A percentile compares a stretch with the other conserved stretches of the same genome.
Evolutionary conservation across 805 yeast species (phyloP).

Genomic region (Candida xiaguanensis): DNA sequence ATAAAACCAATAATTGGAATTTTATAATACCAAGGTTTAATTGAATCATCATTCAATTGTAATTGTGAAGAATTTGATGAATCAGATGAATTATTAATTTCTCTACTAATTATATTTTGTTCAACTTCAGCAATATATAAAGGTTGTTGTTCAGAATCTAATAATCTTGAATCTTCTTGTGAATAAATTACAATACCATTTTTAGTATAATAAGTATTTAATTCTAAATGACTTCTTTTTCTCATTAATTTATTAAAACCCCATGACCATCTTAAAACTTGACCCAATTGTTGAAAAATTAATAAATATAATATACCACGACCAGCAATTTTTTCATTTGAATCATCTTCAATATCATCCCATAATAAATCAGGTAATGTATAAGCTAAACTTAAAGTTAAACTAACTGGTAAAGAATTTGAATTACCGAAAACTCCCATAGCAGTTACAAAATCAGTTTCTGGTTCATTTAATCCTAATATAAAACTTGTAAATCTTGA

Average conservation of each 20-base stretch:
- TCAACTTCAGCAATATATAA: conserved; percentile 4
- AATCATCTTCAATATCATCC: conserved; percentile 68
- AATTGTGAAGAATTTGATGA: neutral
- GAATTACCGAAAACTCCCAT: conserved; percentile 97
- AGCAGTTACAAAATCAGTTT: conserved; percentile 88
- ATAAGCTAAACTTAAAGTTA: conserved; percentile 74
- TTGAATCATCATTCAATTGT: neutral
- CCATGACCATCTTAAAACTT: conserved; percentile 83
- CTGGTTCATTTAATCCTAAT: conserved; percentile 63
- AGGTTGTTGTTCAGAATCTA: conserved; percentile 4
- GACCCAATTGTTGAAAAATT: conserved; percentile 81
- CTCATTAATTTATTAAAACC: conserved; percentile 70
- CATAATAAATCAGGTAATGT: conserved; percentile 73
- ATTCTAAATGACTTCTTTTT: conserved; percentile 41
- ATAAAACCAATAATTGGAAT: conserved; percentile 18
- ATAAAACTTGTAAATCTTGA: conserved; percentile 53
- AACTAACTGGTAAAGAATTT: conserved; percentile 89
- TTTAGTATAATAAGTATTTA: conserved; percentile 18
- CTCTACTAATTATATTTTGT: neutral
- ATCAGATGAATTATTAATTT: neutral
- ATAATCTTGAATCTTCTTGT: conserved; percentile 6
- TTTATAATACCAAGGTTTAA: neutral
- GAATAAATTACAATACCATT: conserved; percentile 8
- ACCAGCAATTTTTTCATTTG: conserved; percentile 66
- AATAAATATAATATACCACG: conserved; percentile 72